A percentile compares a stretch with the other conserved stretches of the same genome.
Evolutionary conservation across 2,329 filamentous ascomycete species (phyloP).

Genomic region (Fusarium sulawesiense): DNA sequence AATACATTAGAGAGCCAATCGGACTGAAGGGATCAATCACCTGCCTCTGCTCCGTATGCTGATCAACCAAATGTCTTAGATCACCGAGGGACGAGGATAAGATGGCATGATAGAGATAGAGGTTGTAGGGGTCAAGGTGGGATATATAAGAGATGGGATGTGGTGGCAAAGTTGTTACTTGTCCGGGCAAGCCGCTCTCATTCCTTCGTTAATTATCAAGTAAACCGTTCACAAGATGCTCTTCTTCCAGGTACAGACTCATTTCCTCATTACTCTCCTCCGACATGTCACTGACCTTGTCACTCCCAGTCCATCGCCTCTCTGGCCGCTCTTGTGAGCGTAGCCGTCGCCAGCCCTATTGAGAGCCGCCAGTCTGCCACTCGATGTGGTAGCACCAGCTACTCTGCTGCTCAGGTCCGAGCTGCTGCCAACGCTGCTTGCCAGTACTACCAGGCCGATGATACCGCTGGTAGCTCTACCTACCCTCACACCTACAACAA

Average conservation of each 20-base stretch:
- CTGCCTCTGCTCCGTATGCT: conserved; percentile 15
- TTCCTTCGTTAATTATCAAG: background rate
- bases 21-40: conserved; percentile 8
- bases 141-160: background rate
- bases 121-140: background rate
- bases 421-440: conserved; percentile 48
- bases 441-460: conserved; percentile 35
- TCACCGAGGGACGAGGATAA: conserved; percentile 7
- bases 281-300: background rate
- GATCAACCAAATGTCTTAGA: conserved; percentile 15
- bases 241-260: conserved; percentile 32
- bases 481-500: conserved; percentile 57
- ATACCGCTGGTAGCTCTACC: conserved; percentile 45
- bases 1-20: conserved; percentile 21
- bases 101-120: background rate
- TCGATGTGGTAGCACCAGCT: conserved; percentile 48
- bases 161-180: background rate
- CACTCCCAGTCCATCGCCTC: conserved; percentile 37
- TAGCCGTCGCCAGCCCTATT: conserved; percentile 46
- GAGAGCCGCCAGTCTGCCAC: conserved; percentile 42
- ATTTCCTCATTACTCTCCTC: fast-evolving
- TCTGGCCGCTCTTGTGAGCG: conserved; percentile 46
- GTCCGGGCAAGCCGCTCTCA: background rate
- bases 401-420: conserved; percentile 45
- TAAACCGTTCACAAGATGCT: conserved; percentile 31